Evolutionary conservation across 257 asterid species (phyloP), one percentile per base, ranked within the genome.

Genomic region (Cynanchum wilfordii): DNA sequence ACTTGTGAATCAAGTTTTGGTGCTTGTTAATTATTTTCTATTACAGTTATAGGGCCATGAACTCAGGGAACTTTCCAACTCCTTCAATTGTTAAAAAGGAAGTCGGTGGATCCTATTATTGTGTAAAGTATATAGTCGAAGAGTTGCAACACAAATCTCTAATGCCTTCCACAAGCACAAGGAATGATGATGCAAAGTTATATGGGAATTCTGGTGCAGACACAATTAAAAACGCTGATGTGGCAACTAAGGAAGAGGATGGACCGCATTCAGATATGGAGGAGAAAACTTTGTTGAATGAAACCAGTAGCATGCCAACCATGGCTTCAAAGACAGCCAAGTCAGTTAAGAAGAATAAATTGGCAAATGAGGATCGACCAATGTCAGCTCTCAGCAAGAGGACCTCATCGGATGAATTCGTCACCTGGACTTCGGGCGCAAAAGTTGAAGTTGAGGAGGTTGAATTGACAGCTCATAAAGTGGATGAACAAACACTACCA

Each of bases 31-130:
- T 59, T 73, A 36, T 66, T 73, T 58, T 30, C 13, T 52, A 66
- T 68, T 82, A 75, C 87, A 89, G 98, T 79, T 90, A 89, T 81
- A 86, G 85, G 87, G 82, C 79, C 79, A 70, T 83, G 82, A 87
- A 88, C 77, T 86, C 77, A 7, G 98, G 98, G 86, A 90, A 90
- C 80, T 93, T 89, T 84, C 97, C 98, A 50, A 50, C 92, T 62
- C 33, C 38, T 73, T 25, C 74, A 10, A 50, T 16, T 65, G 85
- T 86, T 58, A 5, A 8, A 62, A 86, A 79, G 71, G 82, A 77
- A 82, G 85, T 76, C 54, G 96, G 98, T 71, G 98, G 98, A 49
- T 71, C 82, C 66, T 88, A 69, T 80, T 91, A 94, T 73, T 0
- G 66, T 47, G 73, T 85, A 65, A 88, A 82, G 75, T 66, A 71